These are phyloP conservation scores for Xanthoconium separans DNA, from an alignment of 1,284 basidiomycete genomes.

Conservation along the genomic window DNA sequence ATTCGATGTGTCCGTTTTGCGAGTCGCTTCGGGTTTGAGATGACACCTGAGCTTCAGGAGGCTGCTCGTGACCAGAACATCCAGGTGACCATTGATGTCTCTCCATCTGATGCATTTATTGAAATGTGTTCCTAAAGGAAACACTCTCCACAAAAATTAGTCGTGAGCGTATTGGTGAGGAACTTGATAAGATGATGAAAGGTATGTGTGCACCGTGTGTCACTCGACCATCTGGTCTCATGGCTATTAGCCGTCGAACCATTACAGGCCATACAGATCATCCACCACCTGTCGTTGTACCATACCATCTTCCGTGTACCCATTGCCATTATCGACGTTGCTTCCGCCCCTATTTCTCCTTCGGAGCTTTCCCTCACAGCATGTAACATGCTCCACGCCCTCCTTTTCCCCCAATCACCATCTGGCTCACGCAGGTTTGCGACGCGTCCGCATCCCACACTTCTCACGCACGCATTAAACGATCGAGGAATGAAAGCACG, in stretches of 20 bases:
- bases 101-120: not conserved
- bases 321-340: slow-evolving; percentile 39
- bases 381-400: slow-evolving; percentile 55
- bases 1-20: slow-evolving; percentile 92
- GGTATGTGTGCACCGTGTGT: slow-evolving; percentile 41
- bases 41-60: slow-evolving; percentile 71
- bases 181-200: slow-evolving; percentile 89
- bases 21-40: slow-evolving; percentile 81
- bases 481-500: slow-evolving; percentile 52
- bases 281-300: slow-evolving; percentile 71
- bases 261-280: slow-evolving; percentile 68
- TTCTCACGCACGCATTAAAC: slow-evolving; percentile 39
- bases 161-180: slow-evolving; percentile 87
- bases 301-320: slow-evolving; percentile 68
- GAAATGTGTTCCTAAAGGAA: slow-evolving; percentile 42
- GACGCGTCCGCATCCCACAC: slow-evolving; percentile 48
- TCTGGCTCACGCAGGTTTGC: slow-evolving; percentile 25
- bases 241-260: slow-evolving; percentile 63
- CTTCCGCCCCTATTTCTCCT: slow-evolving; percentile 44
- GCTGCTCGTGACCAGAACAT: slow-evolving; percentile 70
- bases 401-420: slow-evolving; percentile 38
- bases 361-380: slow-evolving; percentile 49
- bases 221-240: not conserved
- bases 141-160: slow-evolving; percentile 80
- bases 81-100: slow-evolving; percentile 48